Base-by-base conservation (phyloP, 495 filamentous ascomycete genomes). In the Daldinia grandis region DNA sequence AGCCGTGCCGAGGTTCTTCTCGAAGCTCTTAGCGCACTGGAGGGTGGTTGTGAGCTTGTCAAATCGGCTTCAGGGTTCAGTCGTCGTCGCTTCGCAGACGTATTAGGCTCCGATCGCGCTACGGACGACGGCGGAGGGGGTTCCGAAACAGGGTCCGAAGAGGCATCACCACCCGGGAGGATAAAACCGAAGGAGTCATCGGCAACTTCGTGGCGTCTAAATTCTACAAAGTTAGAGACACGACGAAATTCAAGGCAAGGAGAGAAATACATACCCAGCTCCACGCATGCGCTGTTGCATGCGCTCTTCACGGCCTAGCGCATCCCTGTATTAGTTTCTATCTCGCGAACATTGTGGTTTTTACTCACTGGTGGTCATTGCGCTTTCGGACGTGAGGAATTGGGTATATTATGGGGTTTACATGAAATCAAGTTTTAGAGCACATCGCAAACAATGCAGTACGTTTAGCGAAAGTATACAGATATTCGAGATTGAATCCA, bases 251-350 rank as follows among this genome's bases (percentile, higher is more conserved):
- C 15, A 53, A 53, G 30, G 15, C 10, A 24, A 53, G 7, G 5
- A 53, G 27, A 1, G 6, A 53, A 1, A 44, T 28, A 62, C 76
- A 58, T 79, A 84, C 82, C 77, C 78, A 54, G 83, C 83, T 27
- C 82, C 83, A 65, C 83, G 82, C 78, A 85, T 83, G 77, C 83
- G 83, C 73, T 83, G 79, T 64, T 79, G 79, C 78, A 84, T 79
- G 66, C 83, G 83, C 74, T 84, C 83, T 71, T 83, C 78, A 75
- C 83, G 79, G 60, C 75, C 78, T 81, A 57, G 17, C 42, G 65
- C 49, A 17, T 27, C 19, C 42, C 27, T 8, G 50, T 62, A 60
- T 80, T 74, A 78, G 75, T 47, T 51, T 2, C 54, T 42, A 30
- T 54, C 14, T 42, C 31, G 7, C 12, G 10, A 21, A 10, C 17